Evolutionary conservation across 208 protist species (phyloP), one percentile per base, ranked within the genome.

Genomic region (Strigomonas oncopelti): DNA sequence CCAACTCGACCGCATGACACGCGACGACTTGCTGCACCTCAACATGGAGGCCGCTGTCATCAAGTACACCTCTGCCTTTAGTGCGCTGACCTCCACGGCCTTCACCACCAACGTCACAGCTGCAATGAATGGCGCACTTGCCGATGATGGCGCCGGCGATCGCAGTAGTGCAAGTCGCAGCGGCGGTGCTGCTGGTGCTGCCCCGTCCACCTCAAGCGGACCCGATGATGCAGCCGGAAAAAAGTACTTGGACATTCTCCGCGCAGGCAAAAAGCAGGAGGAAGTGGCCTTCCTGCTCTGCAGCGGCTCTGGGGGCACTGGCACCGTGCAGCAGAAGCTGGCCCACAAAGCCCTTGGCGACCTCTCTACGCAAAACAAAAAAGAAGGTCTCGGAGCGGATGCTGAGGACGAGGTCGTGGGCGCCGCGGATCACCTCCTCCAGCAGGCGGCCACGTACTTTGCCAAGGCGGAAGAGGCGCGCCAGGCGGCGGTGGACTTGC

Each of bases 61-160:
- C 22, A 82, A 72, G 48, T 74, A 81, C 61, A 85, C 83, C 5
- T 65, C 67, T 25, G 51, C 72, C 18, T 29, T 88, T 8, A 80
- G 55, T 16, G 74, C 65, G 11, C 28, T 53, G 4, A 27, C 60
- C 2, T 53, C 60, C 13, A 45, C 28, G 5, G 27, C 60, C n/a
- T 45, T 64, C 32, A 64, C 48, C 22, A 22, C 16, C 5, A 64
- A 64, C 9, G 34, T 67, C 32, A 58, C 61, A n/a, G 28, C 52
- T 1, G 38, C 60, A 0, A 27, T 48, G 11, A 27, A 48, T 1
- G 42, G 18, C 42, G 16, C 42, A 48, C 42, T n/a, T 48, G 42
- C 34, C 34, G 34, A 42, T 4, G 7, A 11, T 42, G 34, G 7
- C 34, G 11, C n/a, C n/a, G n/a, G n/a, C n/a, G n/a, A n/a, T n/a